Base-by-base conservation (phyloP, 768 basidiomycete species). In the Rhizopogon roseolus region DNA sequence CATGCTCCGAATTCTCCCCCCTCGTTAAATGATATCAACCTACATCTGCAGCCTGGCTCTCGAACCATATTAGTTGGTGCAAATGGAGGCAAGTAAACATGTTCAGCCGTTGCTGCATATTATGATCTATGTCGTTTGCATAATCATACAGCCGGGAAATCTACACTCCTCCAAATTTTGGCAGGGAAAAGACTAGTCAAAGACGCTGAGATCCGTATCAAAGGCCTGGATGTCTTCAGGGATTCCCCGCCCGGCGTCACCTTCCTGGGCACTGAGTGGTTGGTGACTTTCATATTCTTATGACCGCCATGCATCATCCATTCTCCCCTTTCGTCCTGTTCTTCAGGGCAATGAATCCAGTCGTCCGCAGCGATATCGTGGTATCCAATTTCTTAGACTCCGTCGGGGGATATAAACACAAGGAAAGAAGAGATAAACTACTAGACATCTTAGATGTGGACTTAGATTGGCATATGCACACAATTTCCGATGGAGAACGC, bases 361-460 rank as follows among this genome's bases (percentile, higher is more conserved):
- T 98, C 54, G 95, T 98, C 11, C 81, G 95, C 32, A 77, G 89
- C 8, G 97, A 98, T 68, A 95, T 98, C 57, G 75, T 85, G 32
- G 97, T 99, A 3, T 85, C 90, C n/a, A 77, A 83, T 45, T 99
- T 99, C 70, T 76, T 99, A n/a, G 92, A 99, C 67, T 95, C 93
- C 16, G 92, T 99, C 5, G 97, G 97, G 13, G 97, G 97, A 0
- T 98, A 97, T 67, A 79, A 93, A 50, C 81, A 98, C 73, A 96
- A 96, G 67, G 87, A 85, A 60, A 80, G 94, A 29, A 78, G 96
- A 40, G 92, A 99, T 67, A 71, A 64, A 6, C 78, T 99, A 4
- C 84, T 99, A 51, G 87, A 93, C 69, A 89, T 99, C 55, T 75
- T 98, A 41, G 95, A 98, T 65, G 82, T 99, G 54, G 97, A 99